A percentile compares a stretch with the other conserved stretches of the same genome.
Conservation (phyloP, 139 green algal genomes). For the Spirogloea muscicola region DNA sequence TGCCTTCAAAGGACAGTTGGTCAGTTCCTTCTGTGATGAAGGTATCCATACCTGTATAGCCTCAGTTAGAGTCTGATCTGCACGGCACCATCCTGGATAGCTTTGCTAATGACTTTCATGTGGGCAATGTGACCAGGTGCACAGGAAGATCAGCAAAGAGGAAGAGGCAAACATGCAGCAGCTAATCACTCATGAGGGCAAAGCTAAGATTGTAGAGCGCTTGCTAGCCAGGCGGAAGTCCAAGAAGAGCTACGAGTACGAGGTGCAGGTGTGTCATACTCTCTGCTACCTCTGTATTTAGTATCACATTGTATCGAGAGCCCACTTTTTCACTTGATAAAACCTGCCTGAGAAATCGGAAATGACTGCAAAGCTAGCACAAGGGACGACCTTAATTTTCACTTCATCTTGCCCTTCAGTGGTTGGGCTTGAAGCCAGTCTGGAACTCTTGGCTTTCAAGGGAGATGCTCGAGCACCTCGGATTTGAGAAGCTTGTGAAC, state of each 20-base stretch:
- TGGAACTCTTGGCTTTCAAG: slow-evolving; percentile 42
- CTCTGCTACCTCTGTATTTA: no score
- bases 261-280: slow-evolving; percentile 58
- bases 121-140: no score
- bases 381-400: not conserved
- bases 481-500: slow-evolving; percentile 39
- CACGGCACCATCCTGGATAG: no score
- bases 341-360: slow-evolving; percentile 42
- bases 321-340: no score
- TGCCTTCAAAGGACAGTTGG: no score
- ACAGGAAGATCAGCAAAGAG: slow-evolving; percentile 34
- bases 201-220: slow-evolving; percentile 59
- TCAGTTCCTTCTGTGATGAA: no score
- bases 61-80: no score
- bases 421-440: slow-evolving; percentile 16
- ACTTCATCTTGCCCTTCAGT: slow-evolving; percentile 13
- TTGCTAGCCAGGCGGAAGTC: slow-evolving; percentile 54
- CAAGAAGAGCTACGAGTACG: slow-evolving; percentile 69
- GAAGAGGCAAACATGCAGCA: slow-evolving; percentile 30
- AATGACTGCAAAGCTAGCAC: slow-evolving; percentile 71
- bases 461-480: slow-evolving; percentile 38
- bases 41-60: no score
- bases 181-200: slow-evolving; percentile 34
- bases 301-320: no score
- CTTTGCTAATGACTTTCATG: no score